Conservation (phyloP, 1,139 yeast genomes). For the Yamadazyma taylorii region DNA sequence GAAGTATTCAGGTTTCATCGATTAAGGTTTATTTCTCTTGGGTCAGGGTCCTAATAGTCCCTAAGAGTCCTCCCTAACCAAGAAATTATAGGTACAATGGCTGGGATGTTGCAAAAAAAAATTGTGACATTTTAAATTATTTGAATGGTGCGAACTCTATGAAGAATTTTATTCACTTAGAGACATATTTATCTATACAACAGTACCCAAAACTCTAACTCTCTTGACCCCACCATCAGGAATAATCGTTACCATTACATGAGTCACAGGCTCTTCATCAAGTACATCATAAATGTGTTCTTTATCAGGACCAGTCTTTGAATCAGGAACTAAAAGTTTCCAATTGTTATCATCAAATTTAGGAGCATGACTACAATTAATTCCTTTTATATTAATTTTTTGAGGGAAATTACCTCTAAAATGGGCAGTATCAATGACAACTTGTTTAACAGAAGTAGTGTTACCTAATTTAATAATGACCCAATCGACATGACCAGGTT, state of each 20-base stretch:
- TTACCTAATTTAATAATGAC: constrained; percentile 78
- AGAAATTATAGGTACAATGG: too few relatives aligned
- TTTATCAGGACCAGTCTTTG: constrained; percentile 76
- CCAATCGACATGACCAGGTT: constrained; percentile 87
- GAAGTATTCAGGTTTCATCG: constrained; percentile 1
- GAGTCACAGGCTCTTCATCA: constrained; percentile 43
- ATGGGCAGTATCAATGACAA: constrained; percentile 87
- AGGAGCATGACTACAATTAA: constrained; percentile 22
- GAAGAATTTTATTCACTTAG: too few relatives aligned
- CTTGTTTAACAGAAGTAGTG: constrained; percentile 50
- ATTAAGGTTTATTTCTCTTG: background rate
- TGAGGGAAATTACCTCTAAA: constrained; percentile 95
- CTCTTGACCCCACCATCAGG: constrained; percentile 98
- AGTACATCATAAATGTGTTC: constrained; percentile 61
- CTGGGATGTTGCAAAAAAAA: too few relatives aligned
- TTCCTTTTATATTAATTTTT: constrained; percentile 61
- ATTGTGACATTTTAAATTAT: background rate
- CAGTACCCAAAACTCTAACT: constrained; percentile 73
- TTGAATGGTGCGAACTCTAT: background rate
- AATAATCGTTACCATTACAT: constrained; percentile 75
- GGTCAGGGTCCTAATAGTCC: too few relatives aligned
- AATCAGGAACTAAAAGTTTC: constrained; percentile 62
- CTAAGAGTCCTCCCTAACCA: too few relatives aligned
- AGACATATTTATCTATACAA: constrained; percentile 20
- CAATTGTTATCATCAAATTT: constrained; percentile 49